phyloP scores from a whole-genome alignment of 805 yeast genomes.

The Metschnikowia kofuensis region DNA sequence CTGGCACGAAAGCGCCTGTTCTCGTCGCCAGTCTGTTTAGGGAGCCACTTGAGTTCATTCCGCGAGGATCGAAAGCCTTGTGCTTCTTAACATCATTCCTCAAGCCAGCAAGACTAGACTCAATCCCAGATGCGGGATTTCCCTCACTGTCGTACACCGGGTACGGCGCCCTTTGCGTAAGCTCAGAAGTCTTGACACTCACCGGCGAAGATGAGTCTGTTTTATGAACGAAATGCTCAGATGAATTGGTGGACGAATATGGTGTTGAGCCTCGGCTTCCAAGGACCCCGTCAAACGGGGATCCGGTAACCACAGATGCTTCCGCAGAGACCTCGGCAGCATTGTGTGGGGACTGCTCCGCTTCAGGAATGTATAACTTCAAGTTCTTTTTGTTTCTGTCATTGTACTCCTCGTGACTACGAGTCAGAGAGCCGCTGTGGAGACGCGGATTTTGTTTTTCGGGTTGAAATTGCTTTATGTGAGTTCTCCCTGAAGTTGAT shows the following conservation, averaged over 20 bases:
- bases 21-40: background rate
- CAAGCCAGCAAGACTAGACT: conserved; percentile 27
- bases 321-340: background rate
- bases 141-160: conserved; percentile 6
- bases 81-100: conserved; percentile 27
- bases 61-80: conserved; percentile 19
- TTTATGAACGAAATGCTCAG: conserved; percentile 2
- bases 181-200: conserved; percentile 15
- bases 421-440: background rate
- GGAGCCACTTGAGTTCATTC: background rate
- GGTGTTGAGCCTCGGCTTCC: conserved; percentile 5
- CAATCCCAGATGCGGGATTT: conserved; percentile 13
- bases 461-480: conserved; percentile 3
- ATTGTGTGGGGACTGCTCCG: conserved; percentile 3
- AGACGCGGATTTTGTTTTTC: conserved; percentile 6
- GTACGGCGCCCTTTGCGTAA: conserved; percentile 10
- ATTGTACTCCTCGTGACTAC: background rate
- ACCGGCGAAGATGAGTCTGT: conserved; percentile 14
- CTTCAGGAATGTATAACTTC: conserved; percentile 12
- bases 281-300: conserved; percentile 2
- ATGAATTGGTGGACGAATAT: conserved; percentile 11
- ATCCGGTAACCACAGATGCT: conserved; percentile 1
- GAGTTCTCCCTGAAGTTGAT: background rate
- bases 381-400: conserved; percentile 16
- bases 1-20: conserved; percentile 7